phyloP scores from a whole-genome alignment of 805 yeast species.

The Torulaspora franciscae region DNA sequence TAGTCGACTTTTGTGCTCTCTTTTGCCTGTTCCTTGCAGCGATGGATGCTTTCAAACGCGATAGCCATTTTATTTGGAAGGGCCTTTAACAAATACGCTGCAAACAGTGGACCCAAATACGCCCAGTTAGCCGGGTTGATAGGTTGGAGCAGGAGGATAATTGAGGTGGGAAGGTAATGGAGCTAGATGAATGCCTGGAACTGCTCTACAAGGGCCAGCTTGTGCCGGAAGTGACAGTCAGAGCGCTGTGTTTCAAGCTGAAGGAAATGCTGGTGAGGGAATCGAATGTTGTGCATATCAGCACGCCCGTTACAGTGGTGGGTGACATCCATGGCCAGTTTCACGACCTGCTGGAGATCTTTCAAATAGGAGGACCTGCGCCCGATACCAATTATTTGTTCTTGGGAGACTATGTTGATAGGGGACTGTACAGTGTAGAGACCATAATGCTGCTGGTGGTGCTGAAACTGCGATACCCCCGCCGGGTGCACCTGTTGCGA shows the following conservation, averaged over 20 bases:
- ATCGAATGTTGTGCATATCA: constrained; percentile 79
- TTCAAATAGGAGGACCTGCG: constrained; percentile 86
- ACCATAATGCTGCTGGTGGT: constrained; percentile 81
- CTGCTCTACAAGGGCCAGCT: constrained; percentile 57
- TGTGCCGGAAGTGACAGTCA: constrained; percentile 64
- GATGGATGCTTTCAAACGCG: constrained; percentile 2
- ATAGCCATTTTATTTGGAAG: neutral
- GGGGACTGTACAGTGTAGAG: constrained; percentile 91
- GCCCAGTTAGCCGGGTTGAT: neutral
- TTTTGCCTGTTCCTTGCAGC: neutral
- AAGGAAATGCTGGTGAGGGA: constrained; percentile 76
- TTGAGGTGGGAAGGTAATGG: constrained; percentile 31
- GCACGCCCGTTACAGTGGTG: constrained; percentile 87
- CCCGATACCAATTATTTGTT: constrained; percentile 92
- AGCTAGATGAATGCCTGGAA: constrained; percentile 69
- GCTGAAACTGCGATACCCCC: constrained; percentile 82
- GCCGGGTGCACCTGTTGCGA: constrained; percentile 71
- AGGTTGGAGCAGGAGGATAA: neutral
- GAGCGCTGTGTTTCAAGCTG: constrained; percentile 70
- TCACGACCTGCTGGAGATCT: constrained; percentile 87
- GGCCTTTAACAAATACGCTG: neutral
- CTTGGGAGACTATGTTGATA: constrained; percentile 92
- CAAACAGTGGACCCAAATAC: neutral
- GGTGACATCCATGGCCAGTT: constrained; percentile 98
- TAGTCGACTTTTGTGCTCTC: neutral